Evolutionary conservation across 2,329 filamentous ascomycete species (phyloP).

Genomic region (Aureobasidium sp.): DNA sequence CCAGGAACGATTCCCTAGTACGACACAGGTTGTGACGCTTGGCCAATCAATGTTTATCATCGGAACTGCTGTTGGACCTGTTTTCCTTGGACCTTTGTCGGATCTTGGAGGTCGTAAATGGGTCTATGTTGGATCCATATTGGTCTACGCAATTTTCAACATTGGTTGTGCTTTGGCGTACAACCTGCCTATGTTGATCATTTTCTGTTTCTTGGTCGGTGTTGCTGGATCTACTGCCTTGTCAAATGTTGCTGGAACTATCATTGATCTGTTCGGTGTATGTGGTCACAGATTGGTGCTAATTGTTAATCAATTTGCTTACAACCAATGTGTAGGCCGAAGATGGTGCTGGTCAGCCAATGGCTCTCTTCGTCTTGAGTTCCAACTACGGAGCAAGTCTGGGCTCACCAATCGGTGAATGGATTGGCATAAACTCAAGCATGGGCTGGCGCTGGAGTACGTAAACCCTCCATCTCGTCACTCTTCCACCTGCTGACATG

Average conservation of each 20-base stretch:
- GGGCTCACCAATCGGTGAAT: slow-evolving; percentile 24
- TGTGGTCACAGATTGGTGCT: not conserved
- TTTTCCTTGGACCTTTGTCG: slow-evolving; percentile 9
- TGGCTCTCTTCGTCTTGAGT: slow-evolving; percentile 26
- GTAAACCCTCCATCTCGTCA: slow-evolving; percentile 2
- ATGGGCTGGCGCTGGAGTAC: slow-evolving; percentile 41
- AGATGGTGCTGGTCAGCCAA: slow-evolving; percentile 18
- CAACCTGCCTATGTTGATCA: slow-evolving; percentile 13
- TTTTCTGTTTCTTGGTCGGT: slow-evolving; percentile 13
- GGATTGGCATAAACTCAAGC: slow-evolving; percentile 20
- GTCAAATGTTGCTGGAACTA: slow-evolving; percentile 13
- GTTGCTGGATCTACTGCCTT: slow-evolving; percentile 13
- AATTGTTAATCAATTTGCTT: not conserved
- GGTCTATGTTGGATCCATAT: slow-evolving; percentile 7
- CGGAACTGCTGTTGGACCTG: slow-evolving; percentile 10
- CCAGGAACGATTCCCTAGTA: not conserved
- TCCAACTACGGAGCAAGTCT: slow-evolving; percentile 24
- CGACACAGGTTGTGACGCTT: slow-evolving; percentile 7
- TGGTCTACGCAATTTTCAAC: slow-evolving; percentile 2
- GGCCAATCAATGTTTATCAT: slow-evolving; percentile 11
- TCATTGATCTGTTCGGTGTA: slow-evolving; percentile 11
- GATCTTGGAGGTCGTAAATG: slow-evolving; percentile 10
- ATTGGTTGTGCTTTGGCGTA: slow-evolving; percentile 9
- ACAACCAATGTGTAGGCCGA: not conserved
- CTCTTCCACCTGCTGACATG: slow-evolving; percentile 36